Evolutionary conservation across 192 early-diverging fungal species (phyloP), one percentile per base, ranked within the genome.

Genomic region (Backusella westeae): DNA sequence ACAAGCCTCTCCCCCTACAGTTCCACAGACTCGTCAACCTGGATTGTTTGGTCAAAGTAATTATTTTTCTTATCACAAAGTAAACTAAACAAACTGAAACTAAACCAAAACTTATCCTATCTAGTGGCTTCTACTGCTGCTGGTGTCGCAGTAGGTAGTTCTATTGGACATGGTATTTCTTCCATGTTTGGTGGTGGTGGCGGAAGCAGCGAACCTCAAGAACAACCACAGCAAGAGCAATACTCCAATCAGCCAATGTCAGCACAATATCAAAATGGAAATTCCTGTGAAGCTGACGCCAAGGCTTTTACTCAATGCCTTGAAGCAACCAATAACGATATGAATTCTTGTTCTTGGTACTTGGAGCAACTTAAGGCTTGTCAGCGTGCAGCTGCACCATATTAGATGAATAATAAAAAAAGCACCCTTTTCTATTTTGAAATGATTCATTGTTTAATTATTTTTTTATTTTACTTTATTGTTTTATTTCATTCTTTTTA

Each of bases 321-420:
- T 42, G 94, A 97, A 80, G 81, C 83, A 75, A 95, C 90, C 81
- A 87, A 86, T 67, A 91, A 93, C 80, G 91, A 97, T 83, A 91
- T 94, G 79, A 81, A 77, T 46, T 86, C 90, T 35, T 98, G 96
- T 87, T 91, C 95, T 83, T 96, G 93, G 88, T 96, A 96, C 84
- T 83, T 96, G 36, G 95, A 98, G 77, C 90, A 91, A 83, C 90
- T 98, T 72, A 96, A 96, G 89, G 88, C 91, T 65, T 98, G 96
- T 88, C 95, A 94, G 56, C 73, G 78, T n/a, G 84, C 85, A 77
- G 84, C 85, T 35, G 73, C 79, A 19, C 80, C 85, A 34, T 83
- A 85, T 71, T 83, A 80, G 52, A 63, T 63, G 10, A 5, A 63
- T 7, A 59, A 23, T 26, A 59, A 26, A 59, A 21, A 59, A 23